Percentiles rank a stretch among this genome's conserved stretches.
Conservation (phyloP, 2,329 filamentous ascomycete genomes). For the Podosphaera aphanis region DNA sequence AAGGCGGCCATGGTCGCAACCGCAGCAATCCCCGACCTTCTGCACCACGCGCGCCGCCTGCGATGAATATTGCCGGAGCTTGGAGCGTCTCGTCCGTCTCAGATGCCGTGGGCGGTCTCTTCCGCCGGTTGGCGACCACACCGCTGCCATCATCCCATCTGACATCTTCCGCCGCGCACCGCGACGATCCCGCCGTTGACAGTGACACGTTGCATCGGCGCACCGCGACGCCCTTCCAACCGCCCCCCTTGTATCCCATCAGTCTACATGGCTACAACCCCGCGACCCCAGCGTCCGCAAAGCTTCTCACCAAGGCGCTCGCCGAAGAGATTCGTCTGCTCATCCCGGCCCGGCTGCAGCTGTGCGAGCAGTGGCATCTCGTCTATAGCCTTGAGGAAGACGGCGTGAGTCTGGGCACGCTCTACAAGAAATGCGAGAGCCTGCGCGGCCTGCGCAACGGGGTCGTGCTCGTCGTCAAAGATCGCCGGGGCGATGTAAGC, state of each 20-base stretch:
- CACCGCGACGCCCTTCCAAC: constrained; percentile 57
- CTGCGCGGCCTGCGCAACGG: constrained; percentile 50
- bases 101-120: constrained; percentile 35
- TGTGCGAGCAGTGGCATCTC: constrained; percentile 68
- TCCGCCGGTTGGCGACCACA: constrained; percentile 41
- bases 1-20: no score
- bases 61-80: constrained; percentile 7
- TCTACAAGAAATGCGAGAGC: constrained; percentile 57
- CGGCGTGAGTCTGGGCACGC: constrained; percentile 62
- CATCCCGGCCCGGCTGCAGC: constrained; percentile 63
- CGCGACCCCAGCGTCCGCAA: constrained; percentile 33
- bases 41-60: background rate
- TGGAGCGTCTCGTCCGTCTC: constrained; percentile 23
- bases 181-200: constrained; percentile 6
- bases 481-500: constrained; percentile 49
- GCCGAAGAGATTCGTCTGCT: constrained; percentile 87
- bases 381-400: constrained; percentile 82
- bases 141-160: constrained; percentile 9
- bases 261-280: constrained; percentile 41
- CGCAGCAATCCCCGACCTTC: no score
- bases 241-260: constrained; percentile 69
- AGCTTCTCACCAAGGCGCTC: constrained; percentile 46
- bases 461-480: constrained; percentile 71
- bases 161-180: constrained; percentile 8
- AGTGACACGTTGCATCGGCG: constrained; percentile 20